A percentile compares a stretch with the other conserved stretches of the same genome.
These are phyloP conservation scores for Pleurotus giganteus DNA, from an alignment of 768 basidiomycete species.

Conservation along the genomic window DNA sequence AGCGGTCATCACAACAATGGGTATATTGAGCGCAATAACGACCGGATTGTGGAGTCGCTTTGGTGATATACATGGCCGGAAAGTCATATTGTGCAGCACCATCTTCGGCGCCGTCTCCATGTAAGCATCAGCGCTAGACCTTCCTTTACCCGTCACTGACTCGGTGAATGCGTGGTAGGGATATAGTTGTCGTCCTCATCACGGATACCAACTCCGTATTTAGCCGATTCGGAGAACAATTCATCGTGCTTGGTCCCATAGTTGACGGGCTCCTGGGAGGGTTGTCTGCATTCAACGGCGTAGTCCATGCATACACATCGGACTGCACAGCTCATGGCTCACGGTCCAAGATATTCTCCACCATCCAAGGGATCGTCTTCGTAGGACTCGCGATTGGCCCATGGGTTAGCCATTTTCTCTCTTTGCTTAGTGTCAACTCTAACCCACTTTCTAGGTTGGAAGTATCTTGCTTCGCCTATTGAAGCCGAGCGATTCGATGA, in stretches of 20 bases:
- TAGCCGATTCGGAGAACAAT: slow-evolving; percentile 56
- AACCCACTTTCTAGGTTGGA: slow-evolving; percentile 29
- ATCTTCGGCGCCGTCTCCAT: slow-evolving; percentile 70
- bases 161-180: slow-evolving; percentile 44
- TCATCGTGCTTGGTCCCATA: slow-evolving; percentile 76
- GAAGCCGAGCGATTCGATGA: slow-evolving; percentile 50
- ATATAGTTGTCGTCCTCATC: slow-evolving; percentile 76
- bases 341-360: slow-evolving; percentile 54
- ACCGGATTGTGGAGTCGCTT: slow-evolving; percentile 87
- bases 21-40: slow-evolving; percentile 73
- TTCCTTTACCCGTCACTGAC: neutral
- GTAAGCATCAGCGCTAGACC: slow-evolving; percentile 39
- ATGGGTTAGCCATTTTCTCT: slow-evolving; percentile 47
- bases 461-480: slow-evolving; percentile 49
- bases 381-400: slow-evolving; percentile 80
- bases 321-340: slow-evolving; percentile 54
- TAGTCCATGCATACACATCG: slow-evolving; percentile 65
- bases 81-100: slow-evolving; percentile 64
- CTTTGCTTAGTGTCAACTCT: neutral
- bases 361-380: slow-evolving; percentile 74
- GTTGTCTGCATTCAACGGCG: slow-evolving; percentile 57
- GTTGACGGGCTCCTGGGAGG: slow-evolving; percentile 82
- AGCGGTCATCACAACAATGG: slow-evolving; percentile 77
- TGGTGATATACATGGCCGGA: slow-evolving; percentile 76
- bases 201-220: slow-evolving; percentile 54